phyloP scores from a whole-genome alignment of 768 basidiomycete species.

The Phanerochaete sordida region DNA sequence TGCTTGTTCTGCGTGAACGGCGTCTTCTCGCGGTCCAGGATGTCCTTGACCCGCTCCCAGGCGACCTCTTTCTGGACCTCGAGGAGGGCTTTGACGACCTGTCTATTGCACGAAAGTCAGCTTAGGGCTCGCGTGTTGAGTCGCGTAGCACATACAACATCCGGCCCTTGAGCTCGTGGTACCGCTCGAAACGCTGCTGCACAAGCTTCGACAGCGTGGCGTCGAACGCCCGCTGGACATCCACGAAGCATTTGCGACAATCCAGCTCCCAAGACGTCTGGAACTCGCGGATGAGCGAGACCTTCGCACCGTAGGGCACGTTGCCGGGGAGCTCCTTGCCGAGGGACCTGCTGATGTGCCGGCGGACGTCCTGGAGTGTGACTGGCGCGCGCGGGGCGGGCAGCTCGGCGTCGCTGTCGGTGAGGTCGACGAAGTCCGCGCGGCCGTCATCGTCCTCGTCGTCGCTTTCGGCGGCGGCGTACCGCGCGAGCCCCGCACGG shows the following conservation, averaged over 20 bases:
- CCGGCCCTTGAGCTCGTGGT: constrained; percentile 29
- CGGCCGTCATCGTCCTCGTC: constrained; percentile 7
- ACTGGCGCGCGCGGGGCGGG: constrained; percentile 27
- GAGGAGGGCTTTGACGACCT: constrained; percentile 11
- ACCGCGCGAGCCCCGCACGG: background rate
- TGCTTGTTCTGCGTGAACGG: constrained; percentile 42
- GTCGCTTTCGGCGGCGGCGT: background rate
- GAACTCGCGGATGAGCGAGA: constrained; percentile 31
- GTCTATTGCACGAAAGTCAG: background rate
- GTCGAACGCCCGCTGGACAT: constrained; percentile 28
- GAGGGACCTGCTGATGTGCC: constrained; percentile 32
- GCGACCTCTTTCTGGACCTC: constrained; percentile 6
- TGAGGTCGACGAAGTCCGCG: background rate
- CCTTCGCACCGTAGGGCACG: constrained; percentile 37
- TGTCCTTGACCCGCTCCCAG: background rate
- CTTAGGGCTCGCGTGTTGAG: background rate
- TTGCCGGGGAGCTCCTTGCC: constrained; percentile 40
- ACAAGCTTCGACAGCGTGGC: constrained; percentile 28
- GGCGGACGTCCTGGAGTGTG: constrained; percentile 8
- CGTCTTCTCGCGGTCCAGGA: constrained; percentile 16
- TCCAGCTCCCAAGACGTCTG: constrained; percentile 35
- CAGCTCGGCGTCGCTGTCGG: background rate
- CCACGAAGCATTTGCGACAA: constrained; percentile 30
- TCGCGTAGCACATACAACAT: constrained; percentile 28
- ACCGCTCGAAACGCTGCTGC: constrained; percentile 37